Conservation (phyloP, 1,139 yeast genomes). For the Dujonia santamariae region DNA sequence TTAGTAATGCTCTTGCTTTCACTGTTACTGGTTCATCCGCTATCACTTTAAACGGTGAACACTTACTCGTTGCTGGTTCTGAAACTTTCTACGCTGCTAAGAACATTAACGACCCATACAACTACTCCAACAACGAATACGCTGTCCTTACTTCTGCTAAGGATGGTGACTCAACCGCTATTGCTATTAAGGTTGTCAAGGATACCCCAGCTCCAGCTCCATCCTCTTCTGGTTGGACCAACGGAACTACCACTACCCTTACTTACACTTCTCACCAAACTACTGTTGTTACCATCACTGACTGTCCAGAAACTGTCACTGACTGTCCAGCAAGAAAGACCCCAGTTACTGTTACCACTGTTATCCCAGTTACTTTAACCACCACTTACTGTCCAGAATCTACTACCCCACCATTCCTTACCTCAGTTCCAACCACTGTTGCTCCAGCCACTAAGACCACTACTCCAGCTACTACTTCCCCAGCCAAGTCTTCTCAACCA, state of each 20-base stretch:
- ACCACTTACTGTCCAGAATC: slow-evolving; percentile 48
- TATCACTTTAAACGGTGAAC: slow-evolving; percentile 1
- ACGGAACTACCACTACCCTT: slow-evolving; percentile 7
- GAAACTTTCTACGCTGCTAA: slow-evolving; percentile 35
- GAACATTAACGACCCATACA: slow-evolving; percentile 42
- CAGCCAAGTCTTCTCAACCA: slow-evolving; percentile 1
- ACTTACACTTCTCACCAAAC: slow-evolving; percentile 21
- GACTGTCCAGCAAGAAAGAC: slow-evolving; percentile 35
- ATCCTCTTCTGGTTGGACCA: slow-evolving; percentile 7
- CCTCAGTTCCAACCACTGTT: slow-evolving; percentile 3
- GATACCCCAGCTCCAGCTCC: slow-evolving; percentile 1
- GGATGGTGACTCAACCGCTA: slow-evolving; percentile 17
- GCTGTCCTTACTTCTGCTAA: slow-evolving; percentile 18
- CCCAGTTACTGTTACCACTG: slow-evolving; percentile 8
- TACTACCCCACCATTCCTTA: slow-evolving; percentile 18
- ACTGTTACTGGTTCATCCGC: slow-evolving; percentile 1
- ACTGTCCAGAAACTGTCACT: slow-evolving; percentile 37
- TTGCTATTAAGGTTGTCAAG: slow-evolving; percentile 16
- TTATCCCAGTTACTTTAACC: slow-evolving; percentile 34
- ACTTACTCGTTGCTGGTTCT: slow-evolving; percentile 2
- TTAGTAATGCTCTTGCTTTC: slow-evolving; percentile 4
- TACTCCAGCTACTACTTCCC: slow-evolving; percentile 2
- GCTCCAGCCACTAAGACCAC: slow-evolving; percentile 3
- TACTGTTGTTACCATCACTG: slow-evolving; percentile 41
- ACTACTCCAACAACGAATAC: slow-evolving; percentile 26